Percentiles rank a stretch among this genome's conserved stretches.
Conservation (phyloP, 2,329 filamentous ascomycete species). For the Fusarium coicis region DNA sequence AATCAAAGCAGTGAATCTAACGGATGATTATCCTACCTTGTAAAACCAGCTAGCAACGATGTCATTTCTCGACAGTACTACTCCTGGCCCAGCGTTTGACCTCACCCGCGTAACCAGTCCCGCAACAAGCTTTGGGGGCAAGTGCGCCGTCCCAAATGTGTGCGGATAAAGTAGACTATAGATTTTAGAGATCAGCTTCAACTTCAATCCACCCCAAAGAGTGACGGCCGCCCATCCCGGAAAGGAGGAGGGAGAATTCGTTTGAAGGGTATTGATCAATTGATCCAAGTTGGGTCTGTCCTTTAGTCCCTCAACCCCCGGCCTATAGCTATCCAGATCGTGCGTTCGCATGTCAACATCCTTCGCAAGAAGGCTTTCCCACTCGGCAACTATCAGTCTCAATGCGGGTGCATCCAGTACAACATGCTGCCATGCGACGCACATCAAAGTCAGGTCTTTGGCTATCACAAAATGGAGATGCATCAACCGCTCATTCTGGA, state of each 20-base stretch:
- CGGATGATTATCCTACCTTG: background rate
- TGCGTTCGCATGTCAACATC: rapidly evolving
- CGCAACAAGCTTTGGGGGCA: background rate
- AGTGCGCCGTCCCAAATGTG: background rate
- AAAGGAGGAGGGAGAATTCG: background rate
- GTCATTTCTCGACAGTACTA: background rate
- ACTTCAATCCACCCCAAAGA: background rate
- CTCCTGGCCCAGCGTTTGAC: background rate
- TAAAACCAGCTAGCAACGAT: background rate
- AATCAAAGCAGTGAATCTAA: too few relatives aligned
- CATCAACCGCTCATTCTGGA: background rate
- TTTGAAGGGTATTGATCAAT: rapidly evolving
- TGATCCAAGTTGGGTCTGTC: background rate
- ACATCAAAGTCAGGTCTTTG: background rate
- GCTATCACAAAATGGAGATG: background rate
- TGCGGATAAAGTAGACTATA: background rate
- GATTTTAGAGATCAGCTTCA: rapidly evolving
- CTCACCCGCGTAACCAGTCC: background rate
- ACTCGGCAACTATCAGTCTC: background rate
- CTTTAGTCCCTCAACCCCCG: rapidly evolving
- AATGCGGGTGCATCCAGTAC: background rate
- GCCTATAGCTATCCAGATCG: rapidly evolving
- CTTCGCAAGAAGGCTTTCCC: background rate
- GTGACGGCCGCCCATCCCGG: background rate
- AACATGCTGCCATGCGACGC: background rate